Percentiles rank a stretch among this genome's conserved stretches.
Evolutionary conservation across 305 asterid genomes (phyloP).

Genomic region (Rubia tinctorum): DNA sequence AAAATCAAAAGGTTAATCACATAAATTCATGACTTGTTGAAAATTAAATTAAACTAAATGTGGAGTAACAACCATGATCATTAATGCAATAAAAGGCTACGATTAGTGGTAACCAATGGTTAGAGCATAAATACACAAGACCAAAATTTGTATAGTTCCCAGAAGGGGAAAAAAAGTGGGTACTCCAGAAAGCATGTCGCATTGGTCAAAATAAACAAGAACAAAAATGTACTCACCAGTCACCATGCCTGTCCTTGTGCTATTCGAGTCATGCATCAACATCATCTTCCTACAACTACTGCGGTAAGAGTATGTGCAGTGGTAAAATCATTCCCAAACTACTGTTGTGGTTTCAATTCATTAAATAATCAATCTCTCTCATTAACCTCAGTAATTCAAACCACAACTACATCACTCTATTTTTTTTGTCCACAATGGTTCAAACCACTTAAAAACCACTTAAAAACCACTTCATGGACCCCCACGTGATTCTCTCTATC

Average conservation of each 20-base stretch:
- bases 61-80: background rate
- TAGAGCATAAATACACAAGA: slow-evolving; percentile 9
- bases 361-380: too few species aligned
- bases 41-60: too few species aligned
- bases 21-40: background rate
- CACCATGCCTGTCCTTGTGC: slow-evolving; percentile 32
- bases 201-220: slow-evolving; percentile 27
- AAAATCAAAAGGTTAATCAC: background rate
- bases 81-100: slow-evolving; percentile 23
- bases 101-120: slow-evolving; percentile 39
- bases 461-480: too few species aligned
- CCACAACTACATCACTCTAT: too few species aligned
- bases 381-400: too few species aligned
- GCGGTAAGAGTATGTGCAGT: too few species aligned
- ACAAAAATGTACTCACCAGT: slow-evolving; percentile 16
- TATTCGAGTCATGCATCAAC: slow-evolving; percentile 23
- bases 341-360: too few species aligned
- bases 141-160: slow-evolving; percentile 7
- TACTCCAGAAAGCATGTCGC: slow-evolving; percentile 45
- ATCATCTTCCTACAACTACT: background rate
- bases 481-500: too few species aligned
- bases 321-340: too few species aligned
- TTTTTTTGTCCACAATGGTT: too few species aligned
- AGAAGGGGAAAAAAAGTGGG: slow-evolving; percentile 13
- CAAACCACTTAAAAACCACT: too few species aligned